Percentiles rank a stretch among this genome's conserved stretches.
These are phyloP conservation scores for Huntiella omanensis DNA, from an alignment of 2,329 filamentous ascomycete genomes.

Conservation along the genomic window DNA sequence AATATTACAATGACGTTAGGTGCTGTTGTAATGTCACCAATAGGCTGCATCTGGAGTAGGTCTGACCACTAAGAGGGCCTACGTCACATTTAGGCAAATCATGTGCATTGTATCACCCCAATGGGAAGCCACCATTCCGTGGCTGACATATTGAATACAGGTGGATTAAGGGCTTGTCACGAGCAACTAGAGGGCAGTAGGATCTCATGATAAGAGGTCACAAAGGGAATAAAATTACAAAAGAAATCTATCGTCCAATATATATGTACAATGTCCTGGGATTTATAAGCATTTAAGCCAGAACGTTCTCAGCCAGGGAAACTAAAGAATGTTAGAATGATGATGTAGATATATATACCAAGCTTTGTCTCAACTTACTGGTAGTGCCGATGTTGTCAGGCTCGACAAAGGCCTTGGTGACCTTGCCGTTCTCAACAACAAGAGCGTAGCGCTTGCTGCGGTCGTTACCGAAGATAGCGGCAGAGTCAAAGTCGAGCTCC, in stretches of 20 bases:
- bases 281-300: slow-evolving; percentile 17
- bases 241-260: too few species aligned
- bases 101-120: too few species aligned
- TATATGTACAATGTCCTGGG: too few species aligned
- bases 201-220: not conserved
- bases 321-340: slow-evolving; percentile 18
- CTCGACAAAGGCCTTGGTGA: slow-evolving; percentile 66
- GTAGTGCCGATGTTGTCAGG: slow-evolving; percentile 71
- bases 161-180: not conserved
- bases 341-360: too few species aligned
- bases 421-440: slow-evolving; percentile 66
- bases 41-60: too few species aligned
- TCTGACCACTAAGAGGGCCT: too few species aligned
- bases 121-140: too few species aligned
- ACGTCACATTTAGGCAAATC: too few species aligned
- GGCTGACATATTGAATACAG: too few species aligned
- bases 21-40: too few species aligned
- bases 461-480: slow-evolving; percentile 60
- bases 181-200: not conserved
- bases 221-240: not conserved
- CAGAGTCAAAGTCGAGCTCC: slow-evolving; percentile 64
- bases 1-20: too few species aligned
- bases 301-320: slow-evolving; percentile 32
- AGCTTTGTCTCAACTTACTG: slow-evolving; percentile 31
- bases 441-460: slow-evolving; percentile 81